These are phyloP conservation scores for Harringtonia lauricola DNA, from an alignment of 2,329 filamentous ascomycete species.

Conservation along the genomic window DNA sequence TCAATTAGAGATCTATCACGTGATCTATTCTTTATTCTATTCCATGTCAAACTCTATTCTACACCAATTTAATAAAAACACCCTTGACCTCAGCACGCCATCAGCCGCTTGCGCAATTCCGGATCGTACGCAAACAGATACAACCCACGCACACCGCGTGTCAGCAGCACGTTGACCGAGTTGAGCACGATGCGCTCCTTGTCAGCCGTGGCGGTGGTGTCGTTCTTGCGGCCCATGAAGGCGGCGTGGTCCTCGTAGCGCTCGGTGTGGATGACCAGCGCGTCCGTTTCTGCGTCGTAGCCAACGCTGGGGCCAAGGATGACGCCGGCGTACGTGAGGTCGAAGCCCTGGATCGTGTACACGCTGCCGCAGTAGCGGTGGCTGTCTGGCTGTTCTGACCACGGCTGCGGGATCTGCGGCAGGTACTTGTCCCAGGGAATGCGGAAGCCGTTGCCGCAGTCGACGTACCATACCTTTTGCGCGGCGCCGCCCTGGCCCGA, in stretches of 20 bases:
- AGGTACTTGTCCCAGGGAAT: conserved; percentile 7
- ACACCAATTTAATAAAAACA: too few species aligned
- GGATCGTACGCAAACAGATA: conserved; percentile 3
- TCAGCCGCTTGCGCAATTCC: conserved; percentile 1
- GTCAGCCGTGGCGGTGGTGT: conserved; percentile 1
- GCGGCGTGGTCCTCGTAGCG: conserved; percentile 6
- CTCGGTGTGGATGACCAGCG: background rate
- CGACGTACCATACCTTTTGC: conserved; percentile 5
- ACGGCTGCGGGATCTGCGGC: conserved; percentile 3
- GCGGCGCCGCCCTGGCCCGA: conserved; percentile 1
- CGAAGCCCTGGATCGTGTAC: conserved; percentile 8
- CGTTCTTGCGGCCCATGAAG: conserved; percentile 6
- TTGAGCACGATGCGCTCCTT: conserved; percentile 7
- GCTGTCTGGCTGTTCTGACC: conserved; percentile 7
- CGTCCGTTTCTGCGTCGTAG: background rate
- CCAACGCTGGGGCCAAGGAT: conserved; percentile 6
- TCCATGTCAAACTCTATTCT: too few species aligned
- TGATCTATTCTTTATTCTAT: too few species aligned
- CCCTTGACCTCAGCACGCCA: conserved; percentile 1
- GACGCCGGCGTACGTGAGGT: conserved; percentile 5
- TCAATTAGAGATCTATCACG: too few species aligned
- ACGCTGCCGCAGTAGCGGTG: conserved; percentile 6
- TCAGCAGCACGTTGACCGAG: conserved; percentile 6
- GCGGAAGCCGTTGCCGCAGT: conserved; percentile 4
- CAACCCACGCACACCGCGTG: conserved; percentile 4